Evolutionary conservation across 208 protist genomes (phyloP).

Genomic region (Leishmania major): DNA sequence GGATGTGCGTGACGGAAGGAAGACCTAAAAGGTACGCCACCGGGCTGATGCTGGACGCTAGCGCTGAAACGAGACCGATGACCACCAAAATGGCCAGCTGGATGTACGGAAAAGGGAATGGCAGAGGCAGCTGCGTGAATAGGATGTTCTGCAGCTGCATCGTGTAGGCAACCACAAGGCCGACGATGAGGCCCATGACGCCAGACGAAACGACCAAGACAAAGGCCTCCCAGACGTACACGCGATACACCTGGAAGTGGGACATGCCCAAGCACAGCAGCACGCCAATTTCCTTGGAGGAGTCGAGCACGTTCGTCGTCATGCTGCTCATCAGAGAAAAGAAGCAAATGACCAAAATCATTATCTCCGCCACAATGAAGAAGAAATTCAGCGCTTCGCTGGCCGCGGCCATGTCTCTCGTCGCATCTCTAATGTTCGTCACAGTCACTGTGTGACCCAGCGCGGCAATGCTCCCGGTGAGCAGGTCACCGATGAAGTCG

Average conservation of each 20-base stretch:
- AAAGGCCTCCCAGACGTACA: constrained; percentile 97
- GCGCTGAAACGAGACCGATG: constrained; percentile 48
- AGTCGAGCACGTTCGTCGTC: constrained; percentile 93
- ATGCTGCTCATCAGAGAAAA: constrained; percentile 94
- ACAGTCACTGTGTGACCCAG: constrained; percentile 5
- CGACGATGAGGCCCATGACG: constrained; percentile 91
- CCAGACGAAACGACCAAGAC: constrained; percentile 91
- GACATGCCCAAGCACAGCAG: constrained; percentile 91
- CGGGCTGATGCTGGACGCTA: constrained; percentile 64
- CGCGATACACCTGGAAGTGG: constrained; percentile 72
- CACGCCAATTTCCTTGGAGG: constrained; percentile 96
- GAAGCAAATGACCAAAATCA: constrained; percentile 94
- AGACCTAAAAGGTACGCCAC: constrained; percentile 48
- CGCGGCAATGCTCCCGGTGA: not conserved
- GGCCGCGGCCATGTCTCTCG: constrained; percentile 45
- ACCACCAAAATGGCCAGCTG: constrained; percentile 61
- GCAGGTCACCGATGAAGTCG: constrained; percentile 6
- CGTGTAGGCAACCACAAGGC: constrained; percentile 87
- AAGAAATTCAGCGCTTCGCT: constrained; percentile 86
- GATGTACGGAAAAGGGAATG: constrained; percentile 90
- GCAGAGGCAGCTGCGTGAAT: constrained; percentile 90
- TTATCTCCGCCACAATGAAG: constrained; percentile 87
- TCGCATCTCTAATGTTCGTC: constrained; percentile 25
- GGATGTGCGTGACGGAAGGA: constrained; percentile 69
- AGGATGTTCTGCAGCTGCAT: constrained; percentile 91